Evolutionary conservation across 2,329 filamentous ascomycete species (phyloP), one percentile per base, ranked within the genome.

Genomic region (Bipolaris sorokiniana): DNA sequence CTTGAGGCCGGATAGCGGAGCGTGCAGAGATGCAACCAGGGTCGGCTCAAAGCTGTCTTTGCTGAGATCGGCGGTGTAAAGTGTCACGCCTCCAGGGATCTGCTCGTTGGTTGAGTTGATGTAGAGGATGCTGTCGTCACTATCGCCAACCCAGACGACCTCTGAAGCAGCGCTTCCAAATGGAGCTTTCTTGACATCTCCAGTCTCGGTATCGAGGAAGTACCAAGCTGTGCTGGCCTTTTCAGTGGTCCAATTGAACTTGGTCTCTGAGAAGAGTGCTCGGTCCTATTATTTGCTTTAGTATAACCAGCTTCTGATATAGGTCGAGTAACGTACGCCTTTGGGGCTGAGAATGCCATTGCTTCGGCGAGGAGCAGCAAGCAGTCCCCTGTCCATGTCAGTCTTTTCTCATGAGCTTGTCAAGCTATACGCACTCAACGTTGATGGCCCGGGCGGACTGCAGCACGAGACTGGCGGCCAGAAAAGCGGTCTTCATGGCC

Each of bases 51-150:
- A 75, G 6, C 62, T 61, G 5, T 61, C 61, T 13, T 60, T 62
- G 23, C 60, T 63, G 36, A 74, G 51, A 56, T 76, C 72, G 26
- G 71, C 73, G 15, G 70, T 74, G 51, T 74, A 76, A 0, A 76
- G 56, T 0, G 73, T 71, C 3, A 75, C 72, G 44, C 73, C 73
- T 9, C 73, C 73, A 5, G 70, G 66, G 16, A 75, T 64, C 22
- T 69, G 61, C 69, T 94, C 90, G 53, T 84, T 87, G 48, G 88
- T 87, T 51, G 83, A 82, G 18, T 83, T 74, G 64, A 91, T 85
- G 56, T 89, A 84, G 51, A 86, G 87, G 23, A 96, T 81, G 58
- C 87, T 77, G 7, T 72, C 72, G 13, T 70, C 64, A 2, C 67
- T 68, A 13, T 67, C 56, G 16, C 72, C 71, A 34, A 74, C 64